Percentiles rank a stretch among this genome's conserved stretches.
Evolutionary conservation across 345 rosid genomes (phyloP).

Genomic region (Balakata baccata): DNA sequence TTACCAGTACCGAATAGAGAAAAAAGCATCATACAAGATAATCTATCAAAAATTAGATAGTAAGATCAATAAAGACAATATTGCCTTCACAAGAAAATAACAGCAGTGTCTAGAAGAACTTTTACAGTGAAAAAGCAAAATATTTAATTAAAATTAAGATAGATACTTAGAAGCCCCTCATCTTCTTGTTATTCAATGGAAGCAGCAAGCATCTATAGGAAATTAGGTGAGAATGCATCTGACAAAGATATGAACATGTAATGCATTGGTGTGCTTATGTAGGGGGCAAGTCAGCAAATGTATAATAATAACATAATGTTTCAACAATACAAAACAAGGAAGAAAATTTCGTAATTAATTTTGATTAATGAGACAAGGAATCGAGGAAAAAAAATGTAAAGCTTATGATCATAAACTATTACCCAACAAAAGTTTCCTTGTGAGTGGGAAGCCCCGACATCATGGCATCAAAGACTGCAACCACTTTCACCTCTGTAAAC

Average conservation of each 20-base stretch:
- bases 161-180: not conserved
- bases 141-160: not conserved
- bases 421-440: slow-evolving; percentile 81
- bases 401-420: slow-evolving; percentile 14
- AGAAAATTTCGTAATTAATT: not conserved
- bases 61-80: not conserved
- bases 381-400: not conserved
- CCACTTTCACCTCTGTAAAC: slow-evolving; percentile 84
- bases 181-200: not conserved
- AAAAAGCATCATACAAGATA: not conserved
- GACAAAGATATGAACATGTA: not conserved
- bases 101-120: not conserved
- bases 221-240: too few relatives aligned
- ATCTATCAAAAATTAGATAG: not conserved
- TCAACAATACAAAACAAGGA: not conserved
- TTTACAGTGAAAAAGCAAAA: not conserved
- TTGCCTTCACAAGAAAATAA: not conserved
- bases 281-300: not conserved
- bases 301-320: not conserved
- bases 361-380: not conserved
- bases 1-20: not conserved
- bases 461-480: slow-evolving; percentile 91
- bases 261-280: not conserved
- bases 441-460: slow-evolving; percentile 89
- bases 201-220: not conserved